These are phyloP conservation scores for Chlorella ohadii DNA, from an alignment of 139 green algal genomes.

Conservation along the genomic window DNA sequence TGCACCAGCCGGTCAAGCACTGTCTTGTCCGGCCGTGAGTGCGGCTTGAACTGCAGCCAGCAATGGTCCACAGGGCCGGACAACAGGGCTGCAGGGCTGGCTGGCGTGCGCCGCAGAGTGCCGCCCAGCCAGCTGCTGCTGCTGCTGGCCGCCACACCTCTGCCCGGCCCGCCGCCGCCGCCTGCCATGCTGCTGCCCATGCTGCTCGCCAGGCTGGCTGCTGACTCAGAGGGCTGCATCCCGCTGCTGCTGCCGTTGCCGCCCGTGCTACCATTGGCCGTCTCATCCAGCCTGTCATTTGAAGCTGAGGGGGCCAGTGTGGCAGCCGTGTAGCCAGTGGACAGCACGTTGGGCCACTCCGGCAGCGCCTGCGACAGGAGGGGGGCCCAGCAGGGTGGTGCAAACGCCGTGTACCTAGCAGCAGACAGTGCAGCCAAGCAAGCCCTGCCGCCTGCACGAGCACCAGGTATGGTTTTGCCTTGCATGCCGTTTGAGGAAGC, in stretches of 20 bases:
- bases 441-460: no score
- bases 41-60: slow-evolving; percentile 71
- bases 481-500: no score
- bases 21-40: slow-evolving; percentile 63
- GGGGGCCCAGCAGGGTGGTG: background rate
- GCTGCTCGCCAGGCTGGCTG: slow-evolving; percentile 13
- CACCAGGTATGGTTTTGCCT: no score
- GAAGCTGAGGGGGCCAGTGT: slow-evolving; percentile 2
- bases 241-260: background rate
- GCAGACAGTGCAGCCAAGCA: no score
- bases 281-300: background rate
- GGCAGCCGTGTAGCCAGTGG: slow-evolving; percentile 59
- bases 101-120: slow-evolving; percentile 50
- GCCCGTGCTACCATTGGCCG: background rate
- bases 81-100: slow-evolving; percentile 67
- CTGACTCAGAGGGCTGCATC: background rate
- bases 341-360: slow-evolving; percentile 76
- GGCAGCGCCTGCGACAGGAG: slow-evolving; percentile 56
- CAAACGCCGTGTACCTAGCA: no score
- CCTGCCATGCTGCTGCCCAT: background rate
- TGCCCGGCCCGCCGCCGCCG: background rate
- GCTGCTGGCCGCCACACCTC: background rate
- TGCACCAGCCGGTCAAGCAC: slow-evolving; percentile 55
- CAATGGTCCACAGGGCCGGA: slow-evolving; percentile 66
- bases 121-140: slow-evolving; percentile 14